Percentiles rank a stretch among this genome's conserved stretches.
Conservation (phyloP, 2,329 filamentous ascomycete genomes). For the Xylaria sp. region DNA sequence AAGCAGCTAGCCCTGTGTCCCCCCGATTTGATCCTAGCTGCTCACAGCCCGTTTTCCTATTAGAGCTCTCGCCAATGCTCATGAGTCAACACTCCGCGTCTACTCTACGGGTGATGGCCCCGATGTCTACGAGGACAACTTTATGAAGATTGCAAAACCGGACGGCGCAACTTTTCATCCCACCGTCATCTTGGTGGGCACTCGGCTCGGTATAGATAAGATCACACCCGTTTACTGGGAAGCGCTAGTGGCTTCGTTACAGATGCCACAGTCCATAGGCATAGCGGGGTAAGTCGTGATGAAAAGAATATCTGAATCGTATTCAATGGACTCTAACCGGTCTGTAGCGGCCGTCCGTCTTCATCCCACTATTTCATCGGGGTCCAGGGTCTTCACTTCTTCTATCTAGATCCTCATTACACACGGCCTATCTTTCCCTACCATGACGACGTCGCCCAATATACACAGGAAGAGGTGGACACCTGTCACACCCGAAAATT, state of each 20-base stretch:
- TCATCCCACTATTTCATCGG: conserved; percentile 74
- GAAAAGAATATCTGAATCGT: not conserved
- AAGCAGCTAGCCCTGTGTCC: conserved; percentile 44
- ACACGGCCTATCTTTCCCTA: conserved; percentile 78
- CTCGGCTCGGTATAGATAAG: conserved; percentile 89
- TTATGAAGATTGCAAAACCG: conserved; percentile 76
- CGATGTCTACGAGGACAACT: conserved; percentile 90
- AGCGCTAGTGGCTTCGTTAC: conserved; percentile 81
- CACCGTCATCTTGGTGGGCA: conserved; percentile 87
- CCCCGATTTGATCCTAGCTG: not conserved
- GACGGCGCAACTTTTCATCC: conserved; percentile 73
- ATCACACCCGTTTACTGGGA: conserved; percentile 96
- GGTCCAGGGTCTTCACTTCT: conserved; percentile 74
- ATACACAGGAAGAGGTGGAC: conserved; percentile 74
- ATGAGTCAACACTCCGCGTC: conserved; percentile 71
- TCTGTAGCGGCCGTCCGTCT: conserved; percentile 79
- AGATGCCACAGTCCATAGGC: conserved; percentile 91
- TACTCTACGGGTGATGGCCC: conserved; percentile 90
- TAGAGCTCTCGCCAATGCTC: conserved; percentile 75
- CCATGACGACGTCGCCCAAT: conserved; percentile 59
- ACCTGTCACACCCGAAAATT: conserved; percentile 88
- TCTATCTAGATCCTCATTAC: conserved; percentile 93
- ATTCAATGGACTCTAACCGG: conserved; percentile 21
- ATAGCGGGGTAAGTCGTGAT: conserved; percentile 77
- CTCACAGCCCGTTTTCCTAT: conserved; percentile 18